phyloP scores from a whole-genome alignment of 1,139 yeast genomes.

The Pichia cactophila region DNA sequence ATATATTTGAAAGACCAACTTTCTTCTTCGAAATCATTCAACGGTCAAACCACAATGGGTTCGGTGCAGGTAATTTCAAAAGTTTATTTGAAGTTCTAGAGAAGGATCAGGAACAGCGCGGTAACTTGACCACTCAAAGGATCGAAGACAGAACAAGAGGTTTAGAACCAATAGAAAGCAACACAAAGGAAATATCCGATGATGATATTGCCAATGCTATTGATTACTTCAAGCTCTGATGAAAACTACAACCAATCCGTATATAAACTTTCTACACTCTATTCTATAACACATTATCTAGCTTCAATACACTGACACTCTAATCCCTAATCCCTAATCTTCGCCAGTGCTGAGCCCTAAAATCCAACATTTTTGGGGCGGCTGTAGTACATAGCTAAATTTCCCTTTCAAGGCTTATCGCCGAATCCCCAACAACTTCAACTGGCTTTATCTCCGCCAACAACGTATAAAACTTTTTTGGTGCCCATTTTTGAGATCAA shows the following conservation, averaged over 20 bases:
- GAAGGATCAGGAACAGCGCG: conserved; percentile 46
- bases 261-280: too few species aligned
- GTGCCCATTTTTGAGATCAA: too few species aligned
- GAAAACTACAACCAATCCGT: neutral
- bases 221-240: neutral
- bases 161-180: neutral
- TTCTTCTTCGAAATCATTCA: conserved; percentile 75
- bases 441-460: too few species aligned
- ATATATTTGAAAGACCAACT: conserved; percentile 72
- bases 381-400: too few species aligned
- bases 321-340: too few species aligned
- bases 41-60: conserved; percentile 71
- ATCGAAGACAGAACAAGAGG: neutral
- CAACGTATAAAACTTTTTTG: too few species aligned
- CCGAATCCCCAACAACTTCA: neutral
- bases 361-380: neutral
- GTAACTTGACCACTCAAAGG: conserved; percentile 33
- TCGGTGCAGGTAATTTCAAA: conserved; percentile 82
- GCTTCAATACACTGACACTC: neutral
- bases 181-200: neutral
- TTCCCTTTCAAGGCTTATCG: neutral
- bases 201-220: conserved; percentile 6
- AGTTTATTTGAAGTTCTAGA: conserved; percentile 76
- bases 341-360: neutral
- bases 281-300: too few species aligned